phyloP scores from a whole-genome alignment of 305 asterid genomes.

The Ajuga reptans region DNA sequence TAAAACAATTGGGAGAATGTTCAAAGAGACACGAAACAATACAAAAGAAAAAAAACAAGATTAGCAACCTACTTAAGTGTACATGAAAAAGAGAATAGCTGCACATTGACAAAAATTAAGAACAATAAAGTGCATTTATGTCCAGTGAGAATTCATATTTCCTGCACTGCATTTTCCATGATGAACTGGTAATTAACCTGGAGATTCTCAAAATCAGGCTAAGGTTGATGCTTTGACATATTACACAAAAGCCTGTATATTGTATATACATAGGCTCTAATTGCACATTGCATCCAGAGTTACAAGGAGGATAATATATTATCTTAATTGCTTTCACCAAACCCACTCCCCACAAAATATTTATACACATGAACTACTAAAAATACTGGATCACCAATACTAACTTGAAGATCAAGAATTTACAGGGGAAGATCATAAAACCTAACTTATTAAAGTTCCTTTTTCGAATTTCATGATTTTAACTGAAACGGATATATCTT shows the following conservation, averaged over 20 bases:
- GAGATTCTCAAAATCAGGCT: background rate
- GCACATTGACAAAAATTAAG: background rate
- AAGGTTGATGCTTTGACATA: background rate
- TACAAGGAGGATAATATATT: background rate
- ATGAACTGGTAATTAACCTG: background rate
- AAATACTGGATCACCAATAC: background rate
- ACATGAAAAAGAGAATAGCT: background rate
- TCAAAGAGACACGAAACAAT: constrained; percentile 10
- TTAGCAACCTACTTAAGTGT: background rate
- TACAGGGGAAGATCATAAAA: too few species aligned
- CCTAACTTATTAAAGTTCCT: background rate
- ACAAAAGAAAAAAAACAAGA: constrained; percentile 8
- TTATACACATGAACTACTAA: background rate
- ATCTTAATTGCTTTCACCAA: background rate
- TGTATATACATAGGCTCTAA: background rate
- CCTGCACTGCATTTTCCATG: background rate
- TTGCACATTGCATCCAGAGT: background rate
- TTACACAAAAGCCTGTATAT: background rate
- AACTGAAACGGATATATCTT: background rate
- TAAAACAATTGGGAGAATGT: constrained; percentile 26
- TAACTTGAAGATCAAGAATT: background rate
- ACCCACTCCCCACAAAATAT: background rate
- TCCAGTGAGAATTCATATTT: background rate
- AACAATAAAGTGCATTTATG: background rate
- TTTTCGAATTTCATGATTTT: background rate